Percentiles rank a stretch among this genome's conserved stretches.
Conservation (phyloP, 108 stramenopile genomes). For the Phaeodactylum tricornutum region DNA sequence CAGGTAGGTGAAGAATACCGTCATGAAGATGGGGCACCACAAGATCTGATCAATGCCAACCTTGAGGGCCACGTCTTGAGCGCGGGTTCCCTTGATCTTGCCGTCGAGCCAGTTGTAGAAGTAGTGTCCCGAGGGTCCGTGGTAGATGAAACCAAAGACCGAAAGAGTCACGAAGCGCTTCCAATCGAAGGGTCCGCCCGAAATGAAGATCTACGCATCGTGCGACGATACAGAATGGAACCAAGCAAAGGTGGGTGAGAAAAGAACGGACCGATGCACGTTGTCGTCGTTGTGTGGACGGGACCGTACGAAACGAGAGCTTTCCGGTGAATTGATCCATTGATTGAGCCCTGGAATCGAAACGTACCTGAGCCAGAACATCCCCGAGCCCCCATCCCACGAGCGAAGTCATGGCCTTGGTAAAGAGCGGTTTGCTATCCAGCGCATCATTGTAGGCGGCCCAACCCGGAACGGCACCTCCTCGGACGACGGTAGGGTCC, state of each 20-base stretch:
- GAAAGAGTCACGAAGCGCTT: conserved; percentile 89
- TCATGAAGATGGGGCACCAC: conserved; percentile 97
- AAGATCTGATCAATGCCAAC: conserved; percentile 91
- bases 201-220: conserved; percentile 89
- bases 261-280: background rate
- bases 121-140: conserved; percentile 97
- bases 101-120: conserved; percentile 96
- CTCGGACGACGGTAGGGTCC: conserved; percentile 63
- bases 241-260: background rate
- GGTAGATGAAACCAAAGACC: conserved; percentile 93
- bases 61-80: conserved; percentile 71
- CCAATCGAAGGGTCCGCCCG: conserved; percentile 84
- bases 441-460: conserved; percentile 89
- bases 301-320: background rate
- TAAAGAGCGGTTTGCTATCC: conserved; percentile 85
- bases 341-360: too few relatives aligned
- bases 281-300: background rate
- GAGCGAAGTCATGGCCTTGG: conserved; percentile 92
- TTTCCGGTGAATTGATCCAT: background rate
- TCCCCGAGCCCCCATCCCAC: conserved; percentile 95
- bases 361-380: conserved; percentile 88
- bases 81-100: conserved; percentile 79
- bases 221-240: too few relatives aligned
- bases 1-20: conserved; percentile 97
- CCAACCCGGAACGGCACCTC: conserved; percentile 85